phyloP scores from a whole-genome alignment of 108 stramenopile genomes.

The Cyclotella distinguenda region DNA sequence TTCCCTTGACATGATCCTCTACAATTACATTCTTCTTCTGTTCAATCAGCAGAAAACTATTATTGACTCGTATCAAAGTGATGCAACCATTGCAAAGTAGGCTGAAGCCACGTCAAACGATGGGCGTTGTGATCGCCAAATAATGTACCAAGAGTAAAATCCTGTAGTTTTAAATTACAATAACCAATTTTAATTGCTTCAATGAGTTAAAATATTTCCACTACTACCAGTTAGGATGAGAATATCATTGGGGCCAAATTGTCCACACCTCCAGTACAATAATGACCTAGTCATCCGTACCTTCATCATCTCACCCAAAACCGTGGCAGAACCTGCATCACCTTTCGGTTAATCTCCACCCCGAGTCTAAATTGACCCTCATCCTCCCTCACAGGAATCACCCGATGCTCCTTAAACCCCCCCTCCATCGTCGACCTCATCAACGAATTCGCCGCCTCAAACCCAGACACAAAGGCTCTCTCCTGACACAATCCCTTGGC shows the following conservation, averaged over 20 bases:
- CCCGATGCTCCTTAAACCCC: constrained; percentile 46
- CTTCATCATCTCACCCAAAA: constrained; percentile 65
- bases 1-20: constrained; percentile 36
- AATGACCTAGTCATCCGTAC: too few relatives aligned
- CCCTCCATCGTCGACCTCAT: constrained; percentile 28
- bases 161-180: too few relatives aligned
- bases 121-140: too few relatives aligned
- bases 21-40: constrained; percentile 21
- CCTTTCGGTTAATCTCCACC: constrained; percentile 65
- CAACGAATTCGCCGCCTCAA: constrained; percentile 82
- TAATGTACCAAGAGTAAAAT: too few relatives aligned
- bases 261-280: too few relatives aligned
- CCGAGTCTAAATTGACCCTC: constrained; percentile 75
- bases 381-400: constrained; percentile 89
- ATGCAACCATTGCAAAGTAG: too few relatives aligned
- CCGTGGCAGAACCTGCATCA: constrained; percentile 73
- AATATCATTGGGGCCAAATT: too few relatives aligned
- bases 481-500: constrained; percentile 95
- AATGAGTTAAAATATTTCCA: too few relatives aligned
- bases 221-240: too few relatives aligned
- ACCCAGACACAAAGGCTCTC: constrained; percentile 86
- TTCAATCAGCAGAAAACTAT: constrained; percentile 22
- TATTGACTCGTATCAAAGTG: constrained; percentile 12
- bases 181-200: too few relatives aligned
- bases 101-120: too few relatives aligned